Evolutionary conservation across 805 yeast species (phyloP), one percentile per base, ranked within the genome.

Genomic region (Zygoascus biomembranicola): DNA sequence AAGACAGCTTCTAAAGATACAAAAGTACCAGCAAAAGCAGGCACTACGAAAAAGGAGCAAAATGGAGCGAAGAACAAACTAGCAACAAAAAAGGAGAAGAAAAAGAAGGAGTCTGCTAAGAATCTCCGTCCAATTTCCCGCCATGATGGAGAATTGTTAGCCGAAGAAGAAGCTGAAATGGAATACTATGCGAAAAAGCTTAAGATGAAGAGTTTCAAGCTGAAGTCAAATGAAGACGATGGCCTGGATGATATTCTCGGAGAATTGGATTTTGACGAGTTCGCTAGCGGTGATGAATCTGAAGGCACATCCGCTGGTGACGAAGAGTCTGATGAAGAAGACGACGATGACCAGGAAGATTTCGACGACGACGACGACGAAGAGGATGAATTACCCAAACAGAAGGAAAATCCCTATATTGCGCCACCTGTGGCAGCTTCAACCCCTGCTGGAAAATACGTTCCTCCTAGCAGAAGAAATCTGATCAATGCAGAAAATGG

Each of bases 391-490:
- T 66, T 59, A 35, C 62, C 65, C 39, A 74, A 71, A 47, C 62
- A 52, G 52, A 69, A 71, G 57, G 95, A 87, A 64, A 88, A 88
- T 60, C 95, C 95, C 5, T 87, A 83, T 62, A 78, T 81, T 14
- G 63, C 66, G 47, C 66, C 62, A n/a, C 61, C 58, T 1, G 28
- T 23, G 28, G 51, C 58, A 5, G 23, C 55, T 2, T 3, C 44
- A 4, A 10, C 19, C 8, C 50, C 41, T 42, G 57, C 63, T 1
- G 71, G 74, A 1, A 74, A 78, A 57, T 92, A 94, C 64, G 72
- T 92, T 14, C 98, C 99, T 1, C 99, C 98, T 0, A 90, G 96
- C 0, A 77, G 98, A 55, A 76, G 79, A 46, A 77, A 75, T 61
- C 56, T 77, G 55, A 53, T 71, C 19, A 73, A 66, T 42, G 52